Evolutionary conservation across 2,329 filamentous ascomycete species (phyloP), one percentile per base, ranked within the genome.

Genomic region (Pseudodiploospora longispora): DNA sequence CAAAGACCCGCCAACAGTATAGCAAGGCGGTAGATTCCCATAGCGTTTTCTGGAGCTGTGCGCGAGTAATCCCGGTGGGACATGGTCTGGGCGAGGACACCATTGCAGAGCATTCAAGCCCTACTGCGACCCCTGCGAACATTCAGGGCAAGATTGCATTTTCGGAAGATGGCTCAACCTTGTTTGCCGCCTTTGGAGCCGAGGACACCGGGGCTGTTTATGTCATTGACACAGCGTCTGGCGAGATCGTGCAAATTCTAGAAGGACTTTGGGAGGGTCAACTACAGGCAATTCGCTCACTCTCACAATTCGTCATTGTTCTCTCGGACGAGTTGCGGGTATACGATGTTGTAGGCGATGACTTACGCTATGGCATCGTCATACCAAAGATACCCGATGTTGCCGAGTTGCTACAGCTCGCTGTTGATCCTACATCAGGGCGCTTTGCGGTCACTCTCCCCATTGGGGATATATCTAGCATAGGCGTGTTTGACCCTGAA

Each of bases 311-410:
- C 57, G 67, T 98, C 12, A 71, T 97, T 46, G 75, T 86, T 38
- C 68, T 95, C 1, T 87, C 87, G 0, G 74, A 83, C 36, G 76
- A 80, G 29, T 72, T 96, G 6, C 73, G 80, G 35, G 82, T 95
- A 32, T 95, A 88, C 71, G 86, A 98, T 61, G 75, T 94, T 8
- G 86, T 97, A 6, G 74, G 81, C 41, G 86, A 95, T 55, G 76
- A 83, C 53, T 72, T 90, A 38, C 75, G 78, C 32, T 88, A 84
- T 56, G 79, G 78, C 40, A 71, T 85, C 41, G 67, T 74, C 28
- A 66, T 89, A 10, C 70, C 65, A 34, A 62, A 70, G 41, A 56
- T 61, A 7, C 53, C 62, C n/a, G 59, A 59, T 19, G 56, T 64
- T 46, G 60, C 62, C 40, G 47, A 75, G 38, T 65, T 82, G 50